Conservation (phyloP, 1,139 yeast genomes). For the Pichia sp. region DNA sequence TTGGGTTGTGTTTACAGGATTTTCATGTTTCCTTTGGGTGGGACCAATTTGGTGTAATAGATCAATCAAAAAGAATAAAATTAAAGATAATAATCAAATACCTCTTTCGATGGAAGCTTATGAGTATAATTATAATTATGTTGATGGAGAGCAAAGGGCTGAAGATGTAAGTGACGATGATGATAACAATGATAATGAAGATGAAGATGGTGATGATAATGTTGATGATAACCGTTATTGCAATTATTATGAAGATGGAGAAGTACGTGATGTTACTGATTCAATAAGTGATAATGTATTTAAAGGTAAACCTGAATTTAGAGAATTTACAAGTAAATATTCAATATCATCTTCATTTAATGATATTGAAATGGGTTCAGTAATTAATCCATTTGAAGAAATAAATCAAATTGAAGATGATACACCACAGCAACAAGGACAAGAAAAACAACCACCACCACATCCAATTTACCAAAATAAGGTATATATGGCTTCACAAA, state of each 20-base stretch:
- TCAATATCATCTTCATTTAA: background rate
- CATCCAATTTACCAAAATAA: background rate
- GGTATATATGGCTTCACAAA: constrained; percentile 1
- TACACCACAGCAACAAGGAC: background rate
- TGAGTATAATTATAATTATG: constrained; percentile 5
- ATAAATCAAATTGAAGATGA: no score
- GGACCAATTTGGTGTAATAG: constrained; percentile 40
- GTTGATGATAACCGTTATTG: no score
- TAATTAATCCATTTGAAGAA: background rate
- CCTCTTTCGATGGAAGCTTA: constrained; percentile 7
- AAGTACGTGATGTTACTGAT: no score
- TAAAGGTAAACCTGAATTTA: background rate
- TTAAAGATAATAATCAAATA: background rate
- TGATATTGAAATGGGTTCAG: background rate
- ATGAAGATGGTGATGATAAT: background rate
- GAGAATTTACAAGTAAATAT: background rate
- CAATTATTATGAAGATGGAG: no score
- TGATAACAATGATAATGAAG: background rate
- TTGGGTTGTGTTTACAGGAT: constrained; percentile 32
- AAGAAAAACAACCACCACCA: background rate
- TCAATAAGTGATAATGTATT: no score
- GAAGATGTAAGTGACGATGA: background rate
- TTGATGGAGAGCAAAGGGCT: background rate
- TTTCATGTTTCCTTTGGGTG: constrained; percentile 31
- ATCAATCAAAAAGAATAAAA: background rate